phyloP scores from a whole-genome alignment of 257 asterid genomes.

The Cruciata laevipes region DNA sequence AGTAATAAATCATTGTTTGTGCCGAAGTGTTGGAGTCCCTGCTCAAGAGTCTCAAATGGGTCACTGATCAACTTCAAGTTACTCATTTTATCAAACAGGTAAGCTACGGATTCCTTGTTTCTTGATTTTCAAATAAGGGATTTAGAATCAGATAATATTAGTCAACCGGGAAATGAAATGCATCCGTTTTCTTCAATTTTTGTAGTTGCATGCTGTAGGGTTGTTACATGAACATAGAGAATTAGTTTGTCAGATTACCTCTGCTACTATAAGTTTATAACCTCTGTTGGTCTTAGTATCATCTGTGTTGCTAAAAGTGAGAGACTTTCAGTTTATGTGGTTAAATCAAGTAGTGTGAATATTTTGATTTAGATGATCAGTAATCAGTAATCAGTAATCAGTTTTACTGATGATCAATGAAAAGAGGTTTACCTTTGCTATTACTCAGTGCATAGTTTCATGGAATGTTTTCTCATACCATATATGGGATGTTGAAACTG shows the following conservation, averaged over 20 bases:
- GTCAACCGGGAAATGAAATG: background rate
- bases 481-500: constrained; percentile 29
- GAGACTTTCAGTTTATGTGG: background rate
- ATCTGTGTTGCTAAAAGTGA: background rate
- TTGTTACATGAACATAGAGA: background rate
- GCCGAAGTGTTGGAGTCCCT: constrained; percentile 6
- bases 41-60: constrained; percentile 25
- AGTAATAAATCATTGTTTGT: background rate
- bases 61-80: constrained; percentile 19
- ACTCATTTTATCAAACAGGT: constrained; percentile 42
- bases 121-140: background rate
- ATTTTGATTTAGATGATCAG: background rate
- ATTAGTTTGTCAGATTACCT: background rate
- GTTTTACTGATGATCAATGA: background rate
- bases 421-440: background rate
- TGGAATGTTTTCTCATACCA: constrained; percentile 20
- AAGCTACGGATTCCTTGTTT: constrained; percentile 14
- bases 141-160: background rate
- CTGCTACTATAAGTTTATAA: background rate
- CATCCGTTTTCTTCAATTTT: background rate
- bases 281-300: background rate
- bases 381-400: background rate
- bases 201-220: background rate
- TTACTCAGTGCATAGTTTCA: constrained; percentile 1
- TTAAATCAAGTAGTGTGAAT: background rate